Base-by-base conservation (phyloP, 1,139 yeast genomes). In the Lodderomyces orthopsilosis region DNA sequence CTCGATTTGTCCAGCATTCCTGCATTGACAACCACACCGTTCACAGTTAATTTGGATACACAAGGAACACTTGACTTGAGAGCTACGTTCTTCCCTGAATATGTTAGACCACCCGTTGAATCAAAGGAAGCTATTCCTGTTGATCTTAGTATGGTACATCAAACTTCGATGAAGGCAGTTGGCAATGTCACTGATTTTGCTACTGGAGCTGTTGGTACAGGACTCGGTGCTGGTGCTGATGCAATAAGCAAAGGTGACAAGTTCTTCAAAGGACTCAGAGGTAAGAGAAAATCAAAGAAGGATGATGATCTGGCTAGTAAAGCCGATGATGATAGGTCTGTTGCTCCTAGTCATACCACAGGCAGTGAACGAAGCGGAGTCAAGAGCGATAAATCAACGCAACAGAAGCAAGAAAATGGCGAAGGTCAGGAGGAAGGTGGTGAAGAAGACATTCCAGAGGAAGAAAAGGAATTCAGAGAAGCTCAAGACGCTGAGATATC, bases 41-140 rank as follows among this genome's bases (percentile, higher is more conserved):
- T 83, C 54, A 65, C 67, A 14, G 75, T 75, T 33, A 63, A 71
- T 22, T 66, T 85, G 48, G 72, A 76, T 47, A 81, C 89, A 13
- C 81, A 82, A 59, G 94, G 94, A 50, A 54, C 66, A 1, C 66
- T 84, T 15, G 65, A 72, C 44, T 59, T 83, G 46, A 66, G 71
- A 41, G 82, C 79, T 5, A 65, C 69, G 1, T 85, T 85, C 63
- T 62, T 59, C 43, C 89, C 93, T n/a, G 79, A 80, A 52, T 85
- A 83, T 59, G 65, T 81, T 37, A 78, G 85, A 59, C 89, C 91
- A 18, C 63, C 67, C 42, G 63, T 83, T 43, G 71, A 68, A 26
- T 49, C 63, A 13, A 62, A 63, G 14, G 60, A 67, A 39, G 75
- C 77, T 22, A 65, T 71, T 47, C 75, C 75, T 30, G 52, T 68